These are phyloP conservation scores for Ophiocordyceps sinensis DNA, from an alignment of 2,329 filamentous ascomycete genomes.

Conservation along the genomic window DNA sequence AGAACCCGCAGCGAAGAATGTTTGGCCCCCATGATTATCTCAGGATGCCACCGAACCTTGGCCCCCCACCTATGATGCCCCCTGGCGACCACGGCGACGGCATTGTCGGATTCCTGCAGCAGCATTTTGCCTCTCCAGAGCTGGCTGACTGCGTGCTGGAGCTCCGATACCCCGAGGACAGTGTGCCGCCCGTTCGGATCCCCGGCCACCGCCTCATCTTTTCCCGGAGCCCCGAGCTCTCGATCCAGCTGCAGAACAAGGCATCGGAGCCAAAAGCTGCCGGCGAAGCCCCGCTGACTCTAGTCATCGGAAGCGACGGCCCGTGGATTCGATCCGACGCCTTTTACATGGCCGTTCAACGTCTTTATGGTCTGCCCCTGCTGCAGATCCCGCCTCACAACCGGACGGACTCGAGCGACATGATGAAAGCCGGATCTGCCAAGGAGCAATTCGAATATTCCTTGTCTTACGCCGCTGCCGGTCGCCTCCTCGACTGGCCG, in stretches of 20 bases:
- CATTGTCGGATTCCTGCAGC: conserved; percentile 23
- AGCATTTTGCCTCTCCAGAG: conserved; percentile 17
- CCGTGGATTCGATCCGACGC: conserved; percentile 39
- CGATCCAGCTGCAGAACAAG: conserved; percentile 12
- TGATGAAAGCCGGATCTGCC: conserved; percentile 22
- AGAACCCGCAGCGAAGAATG: conserved; percentile 15
- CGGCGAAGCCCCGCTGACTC: conserved; percentile 11
- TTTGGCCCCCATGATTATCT: conserved; percentile 15
- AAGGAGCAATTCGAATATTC: conserved; percentile 36
- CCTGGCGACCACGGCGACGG: conserved; percentile 20
- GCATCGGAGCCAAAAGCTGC: conserved; percentile 14
- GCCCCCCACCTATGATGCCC: conserved; percentile 12
- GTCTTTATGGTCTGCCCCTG: conserved; percentile 40
- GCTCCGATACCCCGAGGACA: conserved; percentile 26
- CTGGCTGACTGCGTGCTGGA: conserved; percentile 31
- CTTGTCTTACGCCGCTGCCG: conserved; percentile 52
- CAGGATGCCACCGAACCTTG: conserved; percentile 18
- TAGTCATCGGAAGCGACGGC: conserved; percentile 32
- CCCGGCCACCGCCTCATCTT: conserved; percentile 41
- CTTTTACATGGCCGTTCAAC: conserved; percentile 42
- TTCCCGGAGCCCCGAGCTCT: conserved; percentile 29
- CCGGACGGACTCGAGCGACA: conserved; percentile 13
- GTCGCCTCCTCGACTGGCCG: conserved; percentile 39
- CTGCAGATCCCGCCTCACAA: conserved; percentile 19
- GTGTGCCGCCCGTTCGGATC: conserved; percentile 25